Evolutionary conservation across 345 rosid species (phyloP).

Genomic region (Triadica sebifera): DNA sequence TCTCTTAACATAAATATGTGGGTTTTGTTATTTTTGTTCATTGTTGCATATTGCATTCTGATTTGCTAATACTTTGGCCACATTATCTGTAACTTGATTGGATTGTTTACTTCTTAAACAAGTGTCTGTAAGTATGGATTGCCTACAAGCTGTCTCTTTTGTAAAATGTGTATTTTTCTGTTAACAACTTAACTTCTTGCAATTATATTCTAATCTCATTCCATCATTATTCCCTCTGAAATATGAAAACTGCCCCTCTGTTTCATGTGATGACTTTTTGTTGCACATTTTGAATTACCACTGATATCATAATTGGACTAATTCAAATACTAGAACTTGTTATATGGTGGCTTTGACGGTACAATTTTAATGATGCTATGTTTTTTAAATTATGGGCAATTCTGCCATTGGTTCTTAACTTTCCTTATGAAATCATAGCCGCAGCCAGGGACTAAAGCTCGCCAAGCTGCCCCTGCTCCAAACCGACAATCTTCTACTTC

Average conservation of each 20-base stretch:
- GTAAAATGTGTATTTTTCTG: neutral
- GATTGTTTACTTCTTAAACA: neutral
- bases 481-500: conserved; percentile 24
- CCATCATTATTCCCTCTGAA: neutral
- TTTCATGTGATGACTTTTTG: neutral
- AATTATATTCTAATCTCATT: neutral
- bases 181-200: neutral
- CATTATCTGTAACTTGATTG: neutral
- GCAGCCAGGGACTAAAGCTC: conserved; percentile 34
- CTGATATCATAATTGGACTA: neutral
- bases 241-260: neutral
- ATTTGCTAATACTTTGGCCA: neutral
- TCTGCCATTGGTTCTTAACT: neutral
- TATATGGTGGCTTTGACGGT: neutral
- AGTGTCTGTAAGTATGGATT: neutral
- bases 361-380: neutral
- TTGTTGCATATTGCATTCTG: neutral
- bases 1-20: neutral
- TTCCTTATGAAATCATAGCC: conserved; percentile 26
- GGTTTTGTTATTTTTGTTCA: neutral
- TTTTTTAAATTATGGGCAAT: neutral
- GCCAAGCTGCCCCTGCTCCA: conserved; percentile 34
- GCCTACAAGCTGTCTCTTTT: neutral
- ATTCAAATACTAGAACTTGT: neutral
- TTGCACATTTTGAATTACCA: neutral